Base-by-base conservation (phyloP, 495 filamentous ascomycete species). In the Trichoderma virens region DNA sequence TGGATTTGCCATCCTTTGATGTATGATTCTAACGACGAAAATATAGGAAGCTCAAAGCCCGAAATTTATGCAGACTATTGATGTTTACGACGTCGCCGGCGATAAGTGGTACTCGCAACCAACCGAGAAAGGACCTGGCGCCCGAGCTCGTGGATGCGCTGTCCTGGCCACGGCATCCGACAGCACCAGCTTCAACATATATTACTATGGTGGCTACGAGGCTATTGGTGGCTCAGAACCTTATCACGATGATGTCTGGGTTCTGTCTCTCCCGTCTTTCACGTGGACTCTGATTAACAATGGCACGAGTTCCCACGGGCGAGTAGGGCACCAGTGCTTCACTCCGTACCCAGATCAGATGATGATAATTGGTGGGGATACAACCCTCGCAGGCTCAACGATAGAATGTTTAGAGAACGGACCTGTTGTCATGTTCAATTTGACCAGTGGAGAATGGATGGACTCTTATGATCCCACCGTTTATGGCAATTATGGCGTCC, bases 211-310 rank as follows among this genome's bases (percentile, higher is more conserved):
- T 23, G 89, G 89, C 3, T 88, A 84, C 64, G 72, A 85, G 59
- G 86, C 85, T 0, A 59, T 84, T 18, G 54, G 78, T 13, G 34
- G 67, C 1, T 61, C 67, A 2, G 34, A 69, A 13, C 65, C 67
- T 13, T 81, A 78, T 43, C 83, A 73, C 13, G 88, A 90, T 66
- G 86, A 90, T 61, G 85, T 92, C 16, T 92, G 88, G 72, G 82
- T 92, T 14, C 70, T 93, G 30, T 90, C 89, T 0, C 70, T 93
- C 18, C 90, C 90, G 0, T 85, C 88, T 0, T 93, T 93, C 72
- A 84, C 75, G n/a, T 93, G 90, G 90, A 83, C 83, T 39, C 82
- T 84, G 67, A 78, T 86, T 14, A 79, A 81, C 35, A 72, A 70
- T 0, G 83, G 87, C 4, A 75, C 64, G 0, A 51, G 60, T 3